Evolutionary conservation across 2,329 filamentous ascomycete genomes (phyloP).

Genomic region (Juglanconis oblonga): DNA sequence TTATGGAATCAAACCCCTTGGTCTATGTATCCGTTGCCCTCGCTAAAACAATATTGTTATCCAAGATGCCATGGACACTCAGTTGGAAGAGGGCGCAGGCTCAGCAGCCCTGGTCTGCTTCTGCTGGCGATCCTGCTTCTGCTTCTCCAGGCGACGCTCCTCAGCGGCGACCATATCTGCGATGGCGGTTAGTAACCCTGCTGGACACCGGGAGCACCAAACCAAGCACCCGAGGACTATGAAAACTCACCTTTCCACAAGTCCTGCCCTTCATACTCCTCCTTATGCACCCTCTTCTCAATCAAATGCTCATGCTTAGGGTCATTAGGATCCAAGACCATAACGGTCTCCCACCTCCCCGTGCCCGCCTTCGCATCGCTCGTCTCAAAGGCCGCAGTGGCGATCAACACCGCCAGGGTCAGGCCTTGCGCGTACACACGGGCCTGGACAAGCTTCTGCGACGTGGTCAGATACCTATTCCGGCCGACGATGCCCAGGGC

Average conservation of each 20-base stretch:
- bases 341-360: slow-evolving; percentile 81
- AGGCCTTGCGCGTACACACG: slow-evolving; percentile 91
- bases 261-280: slow-evolving; percentile 84
- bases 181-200: slow-evolving; percentile 18
- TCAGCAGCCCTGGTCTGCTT: slow-evolving; percentile 15
- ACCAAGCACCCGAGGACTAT: no score
- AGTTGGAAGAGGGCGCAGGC: slow-evolving; percentile 16
- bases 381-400: slow-evolving; percentile 78
- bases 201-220: no score
- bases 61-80: not conserved
- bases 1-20: not conserved
- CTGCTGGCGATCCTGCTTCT: slow-evolving; percentile 33
- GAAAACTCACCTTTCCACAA: slow-evolving; percentile 75
- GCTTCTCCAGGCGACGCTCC: slow-evolving; percentile 55
- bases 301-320: slow-evolving; percentile 79
- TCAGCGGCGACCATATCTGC: slow-evolving; percentile 80
- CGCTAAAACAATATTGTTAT: no score
- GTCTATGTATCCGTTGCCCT: not conserved
- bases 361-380: slow-evolving; percentile 72
- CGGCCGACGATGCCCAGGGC: slow-evolving; percentile 74
- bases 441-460: slow-evolving; percentile 90
- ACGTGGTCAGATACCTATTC: slow-evolving; percentile 68
- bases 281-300: slow-evolving; percentile 84
- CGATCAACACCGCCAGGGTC: slow-evolving; percentile 79
- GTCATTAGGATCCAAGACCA: slow-evolving; percentile 76